A percentile compares a stretch with the other conserved stretches of the same genome.
These are phyloP conservation scores for Ochromonas danica DNA, from an alignment of 108 stramenopile genomes.

Conservation along the genomic window DNA sequence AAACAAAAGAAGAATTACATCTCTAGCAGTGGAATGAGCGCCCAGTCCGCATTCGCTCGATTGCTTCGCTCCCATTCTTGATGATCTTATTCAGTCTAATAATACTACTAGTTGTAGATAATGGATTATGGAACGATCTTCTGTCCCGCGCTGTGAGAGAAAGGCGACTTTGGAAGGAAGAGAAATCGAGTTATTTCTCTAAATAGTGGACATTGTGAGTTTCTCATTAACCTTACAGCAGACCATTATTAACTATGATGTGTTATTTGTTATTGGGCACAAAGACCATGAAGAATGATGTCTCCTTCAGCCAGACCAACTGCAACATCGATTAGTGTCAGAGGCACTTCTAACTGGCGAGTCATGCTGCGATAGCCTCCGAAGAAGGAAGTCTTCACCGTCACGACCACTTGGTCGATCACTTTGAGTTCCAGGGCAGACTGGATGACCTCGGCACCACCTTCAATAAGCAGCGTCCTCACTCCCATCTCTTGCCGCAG, in stretches of 20 bases:
- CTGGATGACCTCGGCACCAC: not conserved
- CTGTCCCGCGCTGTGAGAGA: too few relatives aligned
- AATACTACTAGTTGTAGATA: not conserved
- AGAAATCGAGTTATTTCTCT: too few relatives aligned
- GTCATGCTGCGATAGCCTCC: conserved; percentile 9
- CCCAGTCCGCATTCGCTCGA: not conserved
- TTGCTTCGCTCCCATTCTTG: too few relatives aligned
- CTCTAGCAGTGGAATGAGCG: not conserved
- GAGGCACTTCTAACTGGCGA: not conserved
- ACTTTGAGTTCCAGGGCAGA: not conserved
- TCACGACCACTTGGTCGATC: conserved; percentile 5
- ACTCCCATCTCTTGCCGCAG: not conserved
- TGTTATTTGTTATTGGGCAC: too few relatives aligned
- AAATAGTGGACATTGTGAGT: too few relatives aligned
- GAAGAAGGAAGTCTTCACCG: not conserved
- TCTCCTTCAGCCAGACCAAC: not conserved
- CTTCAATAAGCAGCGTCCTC: not conserved
- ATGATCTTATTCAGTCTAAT: conserved; percentile 2
- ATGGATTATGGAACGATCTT: too few relatives aligned
- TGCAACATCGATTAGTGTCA: not conserved
- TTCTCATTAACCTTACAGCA: too few relatives aligned
- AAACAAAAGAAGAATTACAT: too few relatives aligned
- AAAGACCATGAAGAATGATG: not conserved
- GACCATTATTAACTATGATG: too few relatives aligned
- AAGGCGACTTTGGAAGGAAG: too few relatives aligned